Evolutionary conservation across 176 grass and related monocot species (phyloP), one percentile per base, ranked within the genome.

Genomic region (Raddia guianensis): DNA sequence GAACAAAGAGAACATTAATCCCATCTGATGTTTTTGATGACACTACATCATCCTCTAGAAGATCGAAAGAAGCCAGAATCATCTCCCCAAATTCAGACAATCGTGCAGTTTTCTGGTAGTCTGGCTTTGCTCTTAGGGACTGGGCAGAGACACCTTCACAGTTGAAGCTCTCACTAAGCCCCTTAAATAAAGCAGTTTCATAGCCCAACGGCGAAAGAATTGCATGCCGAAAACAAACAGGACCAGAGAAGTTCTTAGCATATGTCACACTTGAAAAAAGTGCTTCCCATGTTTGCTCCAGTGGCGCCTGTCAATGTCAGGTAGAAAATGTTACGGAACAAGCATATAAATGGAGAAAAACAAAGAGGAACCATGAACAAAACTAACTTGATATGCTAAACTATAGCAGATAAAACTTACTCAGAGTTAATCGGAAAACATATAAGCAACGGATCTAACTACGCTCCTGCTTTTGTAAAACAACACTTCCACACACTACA

Each of bases 71-170:
- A 54, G 91, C 83, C 66, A 82, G 67, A 35, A 99, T 56, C 90
- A 95, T 95, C 77, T 99, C 97, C 10, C 97, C 97, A 12, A 99
- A 99, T 90, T 99, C 97, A 43, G 97, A 95, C 80, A 99, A 65
- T 16, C 97, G 72, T 76, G 97, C 87, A 6, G 97, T 95, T 93
- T 90, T 90, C 56, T 86, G 79, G 71, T 60, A 49, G 57, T 96
- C 82, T 0, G 85, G 85, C 34, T 85, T 88, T 46, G 62, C 63
- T 70, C 45, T 73, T 34, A 99, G 93, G 59, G 86, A 81, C 21
- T 79, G 12, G 3, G 82, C 76, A 3, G 88, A 69, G 19, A 90
- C 63, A 59, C 97, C 97, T 90, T 86, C 72, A 68, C 93, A 96
- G 72, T 58, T 77, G 71, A 99, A 89, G 33, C 84, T 77, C 68